Percentiles rank a stretch among this genome's conserved stretches.
Conservation (phyloP, 768 basidiomycete species). For the Lepiota venenata region DNA sequence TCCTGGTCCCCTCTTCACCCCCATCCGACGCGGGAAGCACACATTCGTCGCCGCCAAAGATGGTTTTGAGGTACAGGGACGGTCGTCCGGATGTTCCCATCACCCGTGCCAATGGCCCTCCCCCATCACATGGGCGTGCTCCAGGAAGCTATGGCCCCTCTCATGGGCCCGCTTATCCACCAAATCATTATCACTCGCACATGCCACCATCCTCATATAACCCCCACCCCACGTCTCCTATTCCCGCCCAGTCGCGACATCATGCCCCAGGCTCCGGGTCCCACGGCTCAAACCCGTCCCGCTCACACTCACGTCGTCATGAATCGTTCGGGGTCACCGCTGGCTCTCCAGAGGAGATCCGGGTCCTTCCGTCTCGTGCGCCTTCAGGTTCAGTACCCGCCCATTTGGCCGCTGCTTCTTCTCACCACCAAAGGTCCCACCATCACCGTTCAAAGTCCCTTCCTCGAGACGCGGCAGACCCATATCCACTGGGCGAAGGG, state of each 20-base stretch:
- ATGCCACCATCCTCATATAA: slow-evolving; percentile 23
- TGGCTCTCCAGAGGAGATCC: slow-evolving; percentile 55
- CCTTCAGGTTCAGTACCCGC: slow-evolving; percentile 15
- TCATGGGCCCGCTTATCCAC: slow-evolving; percentile 12
- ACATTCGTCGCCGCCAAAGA: slow-evolving; percentile 60
- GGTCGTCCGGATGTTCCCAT: slow-evolving; percentile 65
- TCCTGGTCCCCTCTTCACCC: slow-evolving; percentile 34
- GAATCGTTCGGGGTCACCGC: slow-evolving; percentile 16
- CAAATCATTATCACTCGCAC: slow-evolving; percentile 13
- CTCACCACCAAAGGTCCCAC: slow-evolving; percentile 22
- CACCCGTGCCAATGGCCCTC: slow-evolving; percentile 32
- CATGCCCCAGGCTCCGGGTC: slow-evolving; percentile 39
- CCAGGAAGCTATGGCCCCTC: slow-evolving; percentile 18
- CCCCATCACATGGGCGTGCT: slow-evolving; percentile 14
- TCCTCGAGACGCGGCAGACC: slow-evolving; percentile 32
- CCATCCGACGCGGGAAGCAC: slow-evolving; percentile 48
- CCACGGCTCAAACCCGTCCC: slow-evolving; percentile 27
- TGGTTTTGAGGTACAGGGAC: slow-evolving; percentile 67
- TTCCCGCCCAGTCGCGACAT: slow-evolving; percentile 20
- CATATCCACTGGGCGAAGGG: too few relatives aligned
- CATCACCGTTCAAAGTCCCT: slow-evolving; percentile 45
- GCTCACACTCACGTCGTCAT: slow-evolving; percentile 23
- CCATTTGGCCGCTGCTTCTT: slow-evolving; percentile 28
- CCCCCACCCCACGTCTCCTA: slow-evolving; percentile 1
- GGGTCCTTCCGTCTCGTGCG: slow-evolving; percentile 50